Percentiles rank a stretch among this genome's conserved stretches.
These are phyloP conservation scores for Aspergillus hiratsukae DNA, from an alignment of 2,329 filamentous ascomycete genomes.

Conservation along the genomic window DNA sequence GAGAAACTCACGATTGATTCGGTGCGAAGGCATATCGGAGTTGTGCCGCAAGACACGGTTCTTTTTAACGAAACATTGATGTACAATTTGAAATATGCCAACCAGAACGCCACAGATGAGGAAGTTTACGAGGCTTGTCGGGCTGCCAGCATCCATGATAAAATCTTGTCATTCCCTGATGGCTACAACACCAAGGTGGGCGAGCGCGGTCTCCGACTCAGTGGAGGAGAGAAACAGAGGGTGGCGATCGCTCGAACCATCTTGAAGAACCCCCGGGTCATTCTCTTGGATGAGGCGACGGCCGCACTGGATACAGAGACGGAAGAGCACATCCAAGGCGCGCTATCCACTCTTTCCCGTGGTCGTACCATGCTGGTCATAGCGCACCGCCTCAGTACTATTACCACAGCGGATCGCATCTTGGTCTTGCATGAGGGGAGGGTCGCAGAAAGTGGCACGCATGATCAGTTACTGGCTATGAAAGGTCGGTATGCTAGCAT, in stretches of 20 bases:
- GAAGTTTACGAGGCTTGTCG: conserved; percentile 77
- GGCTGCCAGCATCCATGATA: conserved; percentile 87
- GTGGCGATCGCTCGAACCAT: conserved; percentile 92
- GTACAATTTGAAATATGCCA: conserved; percentile 92
- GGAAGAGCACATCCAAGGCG: conserved; percentile 87
- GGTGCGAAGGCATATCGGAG: conserved; percentile 84
- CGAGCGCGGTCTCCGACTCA: conserved; percentile 79
- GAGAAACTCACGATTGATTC: conserved; percentile 88
- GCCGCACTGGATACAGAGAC: conserved; percentile 88
- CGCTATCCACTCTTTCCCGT: conserved; percentile 72
- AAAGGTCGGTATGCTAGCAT: conserved; percentile 75
- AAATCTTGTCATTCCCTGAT: conserved; percentile 83
- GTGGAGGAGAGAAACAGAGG: conserved; percentile 88
- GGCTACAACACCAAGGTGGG: conserved; percentile 86
- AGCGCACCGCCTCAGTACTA: conserved; percentile 81
- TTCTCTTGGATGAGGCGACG: conserved; percentile 89
- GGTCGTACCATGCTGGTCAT: conserved; percentile 94
- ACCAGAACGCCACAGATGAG: conserved; percentile 72
- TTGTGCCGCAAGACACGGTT: conserved; percentile 94
- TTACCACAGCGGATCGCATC: conserved; percentile 81
- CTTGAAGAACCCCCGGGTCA: conserved; percentile 84
- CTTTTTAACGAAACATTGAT: conserved; percentile 92
- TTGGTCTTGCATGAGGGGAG: conserved; percentile 72
- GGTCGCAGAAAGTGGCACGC: conserved; percentile 73
- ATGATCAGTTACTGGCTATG: conserved; percentile 66